Evolutionary conservation across 768 basidiomycete genomes (phyloP), one percentile per base, ranked within the genome.

Genomic region (Pisolithus microcarpus): DNA sequence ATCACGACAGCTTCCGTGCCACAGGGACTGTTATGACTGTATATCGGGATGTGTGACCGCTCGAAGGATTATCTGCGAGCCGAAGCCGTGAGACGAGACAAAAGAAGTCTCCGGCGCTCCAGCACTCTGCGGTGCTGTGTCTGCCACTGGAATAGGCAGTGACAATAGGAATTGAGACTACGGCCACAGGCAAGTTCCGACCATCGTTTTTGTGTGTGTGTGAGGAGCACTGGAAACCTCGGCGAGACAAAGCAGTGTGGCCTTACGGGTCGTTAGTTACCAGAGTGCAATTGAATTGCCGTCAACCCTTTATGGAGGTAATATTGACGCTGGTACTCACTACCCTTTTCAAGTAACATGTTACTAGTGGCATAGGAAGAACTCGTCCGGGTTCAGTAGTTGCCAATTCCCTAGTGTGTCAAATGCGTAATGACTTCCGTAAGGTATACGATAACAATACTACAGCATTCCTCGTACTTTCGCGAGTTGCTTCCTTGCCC

Each of bases 401-500:
- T 26, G 26, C 26, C 7, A 26, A 26, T 2, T 5, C 5, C 26
- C 26, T 26, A 26, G 26, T 26, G 26, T 4, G 26, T 26, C 13
- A 11, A 34, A 34, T 34, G 34, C 34, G 5, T 15, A 34, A 34
- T 11, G 13, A 34, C 34, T 34, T 34, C 34, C 34, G 34, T 34
- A 34, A 34, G 13, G 34, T 34, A 34, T 30, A 30, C 30, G 30
- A 30, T 30, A 30, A 30, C 6, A 8, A 39, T 38, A 38, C 38
- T 38, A 38, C 38, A 38, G 15, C 38, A n/a, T 40, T n/a, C 39
- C 39, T 18, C 39, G n/a, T 40, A 52, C 8, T 49, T 51, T 60
- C 4, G 44, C 28, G 46, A 24, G 55, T 50, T 55, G 50, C 56
- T 62, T 61, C 45, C 68, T 75, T 4, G 77, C 79, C 24, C 72